Evolutionary conservation across 768 basidiomycete genomes (phyloP).

Genomic region (Amanita jacksonii): DNA sequence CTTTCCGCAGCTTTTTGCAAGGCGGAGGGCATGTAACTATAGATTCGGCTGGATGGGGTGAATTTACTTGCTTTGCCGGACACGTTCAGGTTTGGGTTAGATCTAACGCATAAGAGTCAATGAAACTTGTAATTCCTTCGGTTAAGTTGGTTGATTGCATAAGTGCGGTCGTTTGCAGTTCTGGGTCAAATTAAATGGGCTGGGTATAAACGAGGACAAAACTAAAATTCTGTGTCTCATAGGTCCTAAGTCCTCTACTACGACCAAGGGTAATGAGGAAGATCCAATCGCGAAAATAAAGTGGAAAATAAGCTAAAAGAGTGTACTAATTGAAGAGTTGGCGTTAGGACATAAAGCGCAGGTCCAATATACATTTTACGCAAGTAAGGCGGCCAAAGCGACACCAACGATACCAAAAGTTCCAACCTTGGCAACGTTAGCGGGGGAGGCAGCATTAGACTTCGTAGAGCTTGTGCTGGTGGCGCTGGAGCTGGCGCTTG

Average conservation of each 20-base stretch:
- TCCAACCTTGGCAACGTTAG: conserved; percentile 26
- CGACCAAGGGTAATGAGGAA: no score
- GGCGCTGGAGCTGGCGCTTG: neutral
- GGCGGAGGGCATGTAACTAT: conserved; percentile 33
- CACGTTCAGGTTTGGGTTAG: conserved; percentile 53
- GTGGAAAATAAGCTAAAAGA: conserved; percentile 10
- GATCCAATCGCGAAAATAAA: neutral
- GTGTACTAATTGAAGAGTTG: conserved; percentile 7
- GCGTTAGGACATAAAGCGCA: neutral
- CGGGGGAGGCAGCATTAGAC: conserved; percentile 20
- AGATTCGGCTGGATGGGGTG: conserved; percentile 52
- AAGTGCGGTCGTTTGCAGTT: neutral
- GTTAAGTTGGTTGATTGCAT: neutral
- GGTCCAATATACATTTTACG: conserved; percentile 18
- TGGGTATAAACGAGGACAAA: conserved; percentile 3
- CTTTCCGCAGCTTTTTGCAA: conserved; percentile 42
- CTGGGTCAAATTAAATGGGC: neutral
- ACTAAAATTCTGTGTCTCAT: no score
- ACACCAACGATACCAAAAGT: conserved; percentile 33
- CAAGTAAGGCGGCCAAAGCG: conserved; percentile 33
- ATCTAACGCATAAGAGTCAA: neutral
- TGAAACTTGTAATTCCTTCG: no score
- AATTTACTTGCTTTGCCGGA: conserved; percentile 49
- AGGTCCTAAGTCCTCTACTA: no score
- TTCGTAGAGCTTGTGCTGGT: conserved; percentile 10